Percentiles rank a stretch among this genome's conserved stretches.
Evolutionary conservation across 2,329 filamentous ascomycete species (phyloP).

Genomic region (Phyllosticta citriasiana): DNA sequence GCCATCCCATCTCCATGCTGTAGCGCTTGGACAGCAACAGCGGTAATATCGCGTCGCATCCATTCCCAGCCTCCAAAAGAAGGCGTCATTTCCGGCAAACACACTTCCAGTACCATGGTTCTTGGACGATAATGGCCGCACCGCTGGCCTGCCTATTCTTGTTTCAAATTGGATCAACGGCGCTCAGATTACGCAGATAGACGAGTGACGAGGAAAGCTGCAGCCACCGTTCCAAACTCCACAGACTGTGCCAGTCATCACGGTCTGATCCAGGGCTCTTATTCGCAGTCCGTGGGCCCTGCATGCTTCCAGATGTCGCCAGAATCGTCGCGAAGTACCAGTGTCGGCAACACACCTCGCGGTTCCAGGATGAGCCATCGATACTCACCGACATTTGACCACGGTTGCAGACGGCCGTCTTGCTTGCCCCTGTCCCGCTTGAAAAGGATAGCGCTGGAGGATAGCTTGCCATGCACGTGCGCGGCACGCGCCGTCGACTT

Average conservation of each 20-base stretch:
- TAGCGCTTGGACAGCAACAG: background rate
- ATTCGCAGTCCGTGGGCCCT: background rate
- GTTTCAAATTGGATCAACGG: background rate
- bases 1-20: background rate
- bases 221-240: background rate
- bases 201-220: background rate
- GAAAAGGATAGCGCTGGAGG: background rate
- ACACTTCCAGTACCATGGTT: background rate
- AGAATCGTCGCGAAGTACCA: background rate
- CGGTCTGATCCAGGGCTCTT: background rate
- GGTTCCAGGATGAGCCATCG: background rate
- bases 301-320: background rate
- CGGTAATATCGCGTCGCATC: background rate
- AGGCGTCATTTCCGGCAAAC: background rate
- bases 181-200: background rate
- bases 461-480: background rate
- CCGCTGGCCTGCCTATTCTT: background rate
- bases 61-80: background rate
- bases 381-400: background rate
- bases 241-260: background rate
- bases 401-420: background rate
- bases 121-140: background rate
- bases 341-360: too few relatives aligned
- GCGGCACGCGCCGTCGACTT: background rate
- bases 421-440: background rate